phyloP scores from a whole-genome alignment of 345 rosid genomes.

The Populus deltoides region DNA sequence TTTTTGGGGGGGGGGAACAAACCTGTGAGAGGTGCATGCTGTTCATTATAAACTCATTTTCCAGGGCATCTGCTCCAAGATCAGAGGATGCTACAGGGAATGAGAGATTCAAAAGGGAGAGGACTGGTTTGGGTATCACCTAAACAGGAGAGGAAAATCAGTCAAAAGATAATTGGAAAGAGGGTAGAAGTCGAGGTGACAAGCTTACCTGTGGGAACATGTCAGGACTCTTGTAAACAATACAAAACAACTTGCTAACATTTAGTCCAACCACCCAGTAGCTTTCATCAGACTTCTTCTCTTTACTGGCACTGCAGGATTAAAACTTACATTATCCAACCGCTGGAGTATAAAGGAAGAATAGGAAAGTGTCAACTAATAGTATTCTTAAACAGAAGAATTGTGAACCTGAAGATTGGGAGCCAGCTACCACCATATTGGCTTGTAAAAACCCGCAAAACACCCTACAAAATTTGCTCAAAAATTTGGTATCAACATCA shows the following conservation, averaged over 20 bases:
- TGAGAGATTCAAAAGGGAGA: constrained; percentile 60
- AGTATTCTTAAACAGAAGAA: constrained; percentile 15
- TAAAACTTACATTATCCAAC: constrained; percentile 10
- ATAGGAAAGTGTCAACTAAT: not conserved
- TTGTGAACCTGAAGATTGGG: constrained; percentile 82
- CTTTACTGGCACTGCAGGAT: constrained; percentile 55
- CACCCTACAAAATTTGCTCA: constrained; percentile 50
- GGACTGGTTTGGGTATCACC: constrained; percentile 91
- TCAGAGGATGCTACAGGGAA: constrained; percentile 90
- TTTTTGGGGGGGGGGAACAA: not conserved
- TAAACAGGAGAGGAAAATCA: constrained; percentile 29
- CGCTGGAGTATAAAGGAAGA: not conserved
- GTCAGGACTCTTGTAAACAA: constrained; percentile 69
- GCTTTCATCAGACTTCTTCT: constrained; percentile 65
- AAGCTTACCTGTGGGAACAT: constrained; percentile 68
- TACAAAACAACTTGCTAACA: constrained; percentile 60
- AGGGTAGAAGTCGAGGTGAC: constrained; percentile 6
- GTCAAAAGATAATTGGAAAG: constrained; percentile 5
- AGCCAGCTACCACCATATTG: constrained; percentile 93
- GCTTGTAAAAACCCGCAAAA: constrained; percentile 62
- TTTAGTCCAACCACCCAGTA: constrained; percentile 90
- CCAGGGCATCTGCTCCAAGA: constrained; percentile 85
- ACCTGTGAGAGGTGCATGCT: constrained; percentile 68
- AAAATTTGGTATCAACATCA: constrained; percentile 16
- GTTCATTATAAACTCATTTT: constrained; percentile 81